A percentile compares a stretch with the other conserved stretches of the same genome.
These are phyloP conservation scores for Leccinum sublutescens DNA, from an alignment of 768 basidiomycete species.

Conservation along the genomic window DNA sequence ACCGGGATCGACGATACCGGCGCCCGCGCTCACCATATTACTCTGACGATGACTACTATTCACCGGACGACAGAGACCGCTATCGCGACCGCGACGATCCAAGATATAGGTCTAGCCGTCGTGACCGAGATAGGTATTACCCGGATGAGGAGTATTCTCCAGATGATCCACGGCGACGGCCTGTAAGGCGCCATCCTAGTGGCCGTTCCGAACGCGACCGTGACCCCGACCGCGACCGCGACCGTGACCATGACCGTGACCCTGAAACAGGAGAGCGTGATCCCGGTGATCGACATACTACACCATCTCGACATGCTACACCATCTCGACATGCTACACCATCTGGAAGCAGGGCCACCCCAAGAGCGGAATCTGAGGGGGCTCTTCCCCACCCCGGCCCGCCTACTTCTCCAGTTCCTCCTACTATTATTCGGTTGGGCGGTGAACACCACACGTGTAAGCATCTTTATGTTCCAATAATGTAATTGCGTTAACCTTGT, in stretches of 20 bases:
- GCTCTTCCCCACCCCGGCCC: constrained; percentile 3
- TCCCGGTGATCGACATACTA: constrained; percentile 11
- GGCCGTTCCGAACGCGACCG: constrained; percentile 9
- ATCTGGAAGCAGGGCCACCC: constrained; percentile 4
- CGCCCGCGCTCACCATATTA: constrained; percentile 1
- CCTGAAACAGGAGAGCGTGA: constrained; percentile 13
- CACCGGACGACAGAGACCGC: constrained; percentile 13
- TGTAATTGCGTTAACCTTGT: constrained; percentile 6
- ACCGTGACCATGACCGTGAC: too few relatives aligned
- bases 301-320: not conserved
- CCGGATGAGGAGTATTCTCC: constrained; percentile 4
- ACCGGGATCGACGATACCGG: not conserved
- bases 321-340: too few relatives aligned
- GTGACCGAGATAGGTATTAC: not conserved
- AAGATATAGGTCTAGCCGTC: constrained; percentile 1
- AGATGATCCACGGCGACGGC: constrained; percentile 10
- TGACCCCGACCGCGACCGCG: too few relatives aligned
- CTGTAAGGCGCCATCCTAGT: constrained; percentile 12
- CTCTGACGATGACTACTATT: constrained; percentile 8
- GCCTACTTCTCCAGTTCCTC: constrained; percentile 23
- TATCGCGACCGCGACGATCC: constrained; percentile 11
- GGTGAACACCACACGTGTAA: constrained; percentile 18
- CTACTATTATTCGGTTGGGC: constrained; percentile 32
- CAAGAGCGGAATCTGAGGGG: constrained; percentile 11
- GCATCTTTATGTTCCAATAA: not conserved